Conservation (phyloP, 2,329 filamentous ascomycete species). For the Botryotinia calthae region DNA sequence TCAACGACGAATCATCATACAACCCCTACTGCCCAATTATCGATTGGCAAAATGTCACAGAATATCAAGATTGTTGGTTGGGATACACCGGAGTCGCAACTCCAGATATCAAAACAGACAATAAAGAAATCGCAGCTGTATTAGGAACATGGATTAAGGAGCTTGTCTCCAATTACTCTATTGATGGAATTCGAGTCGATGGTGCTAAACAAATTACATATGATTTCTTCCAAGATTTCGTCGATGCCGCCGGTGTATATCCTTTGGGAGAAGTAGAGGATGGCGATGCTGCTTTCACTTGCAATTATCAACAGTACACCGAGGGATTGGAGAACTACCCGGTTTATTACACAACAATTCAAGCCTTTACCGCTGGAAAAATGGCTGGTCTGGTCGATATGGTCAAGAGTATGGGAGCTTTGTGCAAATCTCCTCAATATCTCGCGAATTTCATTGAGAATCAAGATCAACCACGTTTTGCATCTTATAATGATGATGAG, state of each 20-base stretch:
- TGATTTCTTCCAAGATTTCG: conserved; percentile 55
- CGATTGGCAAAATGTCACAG: conserved; percentile 39
- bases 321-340: conserved; percentile 25
- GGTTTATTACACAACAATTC: conserved; percentile 24
- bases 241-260: conserved; percentile 54
- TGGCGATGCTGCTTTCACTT: conserved; percentile 49
- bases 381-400: conserved; percentile 21
- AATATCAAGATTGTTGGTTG: conserved; percentile 33
- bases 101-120: conserved; percentile 45
- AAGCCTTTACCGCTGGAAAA: conserved; percentile 27
- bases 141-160: conserved; percentile 41
- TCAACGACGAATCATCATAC: conserved; percentile 24
- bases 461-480: conserved; percentile 45
- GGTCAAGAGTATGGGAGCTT: conserved; percentile 16
- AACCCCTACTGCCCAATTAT: conserved; percentile 32
- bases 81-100: conserved; percentile 44
- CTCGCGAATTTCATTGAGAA: conserved; percentile 43
- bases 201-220: conserved; percentile 46
- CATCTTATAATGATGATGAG: conserved; percentile 31
- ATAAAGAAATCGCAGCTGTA: conserved; percentile 40
- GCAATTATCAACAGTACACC: conserved; percentile 26
- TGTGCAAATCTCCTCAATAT: conserved; percentile 38
- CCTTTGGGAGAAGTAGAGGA: conserved; percentile 60
- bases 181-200: conserved; percentile 50
- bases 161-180: conserved; percentile 44